Conservation (phyloP, 208 protist species). For the Leishmania amazonensis region DNA sequence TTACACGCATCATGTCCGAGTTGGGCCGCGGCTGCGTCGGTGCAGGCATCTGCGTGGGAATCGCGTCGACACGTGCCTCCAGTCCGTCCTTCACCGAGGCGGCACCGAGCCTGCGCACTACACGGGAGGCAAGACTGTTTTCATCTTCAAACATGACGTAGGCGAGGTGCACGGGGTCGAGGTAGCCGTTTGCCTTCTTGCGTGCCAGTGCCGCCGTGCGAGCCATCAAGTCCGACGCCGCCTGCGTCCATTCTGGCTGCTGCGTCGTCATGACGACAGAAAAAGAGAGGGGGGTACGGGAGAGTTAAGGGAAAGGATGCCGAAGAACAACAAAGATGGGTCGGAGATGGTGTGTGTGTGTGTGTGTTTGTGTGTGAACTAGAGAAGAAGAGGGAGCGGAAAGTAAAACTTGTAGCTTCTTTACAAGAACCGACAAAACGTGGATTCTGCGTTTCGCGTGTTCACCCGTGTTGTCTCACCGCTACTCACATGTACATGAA, state of each 20-base stretch:
- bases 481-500: background rate
- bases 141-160: conserved; percentile 58
- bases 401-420: too few species aligned
- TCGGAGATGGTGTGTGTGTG: background rate
- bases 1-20: conserved; percentile 65
- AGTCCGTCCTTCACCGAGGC: conserved; percentile 59
- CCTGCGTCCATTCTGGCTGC: conserved; percentile 68
- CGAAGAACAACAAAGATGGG: background rate
- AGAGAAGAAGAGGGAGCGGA: too few species aligned
- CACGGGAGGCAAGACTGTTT: conserved; percentile 61
- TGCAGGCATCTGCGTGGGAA: conserved; percentile 66
- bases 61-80: conserved; percentile 35
- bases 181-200: conserved; percentile 59
- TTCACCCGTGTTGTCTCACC: background rate
- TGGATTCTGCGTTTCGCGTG: background rate
- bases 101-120: conserved; percentile 64
- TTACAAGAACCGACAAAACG: background rate
- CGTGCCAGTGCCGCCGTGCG: conserved; percentile 49
- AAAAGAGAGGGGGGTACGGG: background rate
- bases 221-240: conserved; percentile 50
- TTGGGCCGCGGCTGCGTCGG: conserved; percentile 72
- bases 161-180: conserved; percentile 74
- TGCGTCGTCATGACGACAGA: conserved; percentile 29
- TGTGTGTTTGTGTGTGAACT: background rate
- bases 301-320: background rate